Evolutionary conservation across 345 rosid species (phyloP), one percentile per base, ranked within the genome.

Genomic region (Adansonia digitata): DNA sequence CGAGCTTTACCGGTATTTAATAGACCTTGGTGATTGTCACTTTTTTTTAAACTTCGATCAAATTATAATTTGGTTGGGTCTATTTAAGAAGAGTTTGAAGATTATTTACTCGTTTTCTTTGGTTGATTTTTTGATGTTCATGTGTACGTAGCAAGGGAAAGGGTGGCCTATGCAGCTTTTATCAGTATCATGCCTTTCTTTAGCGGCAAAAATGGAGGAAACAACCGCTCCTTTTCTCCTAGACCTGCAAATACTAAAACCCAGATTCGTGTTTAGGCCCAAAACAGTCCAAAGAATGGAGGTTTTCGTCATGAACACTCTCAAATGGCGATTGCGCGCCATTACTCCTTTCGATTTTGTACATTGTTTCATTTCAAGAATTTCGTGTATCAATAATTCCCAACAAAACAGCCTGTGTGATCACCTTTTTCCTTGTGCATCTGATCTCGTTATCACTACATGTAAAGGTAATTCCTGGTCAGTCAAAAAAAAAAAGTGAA

Each of bases 131-230:
- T 31, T 11, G n/a, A 17, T 34, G 24, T 49, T 70, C 3, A 6
- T 49, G 29, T 43, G 71, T 80, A 27, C n/a, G n/a, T 48, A 80
- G 81, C 35, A 66, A 49, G 75, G 74, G 24, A 78, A 80, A 72
- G 74, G 65, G 29, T 85, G 88, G 88, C 45, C 73, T 8, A 18
- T 82, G 80, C 86, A 80, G 61, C 78, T 85, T 20, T 51, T 78
- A 69, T 78, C 88, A 35, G 81, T 83, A 2, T 73, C 84, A 15
- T 83, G 86, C 68, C 69, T 83, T 43, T 77, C 84, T 61, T 11
- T 83, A 62, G 88, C 88, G 22, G 84, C 86, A 51, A 85, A 85
- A 78, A 10, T 85, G 78, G 88, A 83, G 72, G 88, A 83, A 78
- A 81, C 77, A 49, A 68, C 51, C 12, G 78, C 80, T 45, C 88